Evolutionary conservation across 2,329 filamentous ascomycete genomes (phyloP).

Genomic region (Chaetothyriales sp.): DNA sequence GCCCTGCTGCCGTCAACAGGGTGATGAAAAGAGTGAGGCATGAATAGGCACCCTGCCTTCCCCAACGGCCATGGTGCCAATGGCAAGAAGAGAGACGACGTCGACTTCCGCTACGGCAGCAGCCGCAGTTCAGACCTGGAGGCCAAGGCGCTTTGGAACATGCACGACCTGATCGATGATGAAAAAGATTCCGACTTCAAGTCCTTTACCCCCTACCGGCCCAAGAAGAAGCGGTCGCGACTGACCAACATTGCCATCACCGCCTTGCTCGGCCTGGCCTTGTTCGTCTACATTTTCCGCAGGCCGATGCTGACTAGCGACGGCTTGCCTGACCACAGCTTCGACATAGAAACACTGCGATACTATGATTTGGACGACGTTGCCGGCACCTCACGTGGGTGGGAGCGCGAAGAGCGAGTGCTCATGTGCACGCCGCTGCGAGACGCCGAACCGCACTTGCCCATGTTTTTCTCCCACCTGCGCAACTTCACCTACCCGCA

Average conservation of each 20-base stretch:
- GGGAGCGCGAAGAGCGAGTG: slow-evolving; percentile 92
- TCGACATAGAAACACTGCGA: slow-evolving; percentile 82
- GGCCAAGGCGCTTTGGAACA: slow-evolving; percentile 12
- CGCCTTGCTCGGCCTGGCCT: slow-evolving; percentile 42
- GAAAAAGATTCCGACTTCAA: slow-evolving; percentile 6
- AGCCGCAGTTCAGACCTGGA: slow-evolving; percentile 51
- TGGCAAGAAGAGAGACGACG: slow-evolving; percentile 46
- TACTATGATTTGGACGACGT: slow-evolving; percentile 93
- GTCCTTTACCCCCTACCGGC: neutral
- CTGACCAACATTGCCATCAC: slow-evolving; percentile 20
- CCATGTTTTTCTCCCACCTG: slow-evolving; percentile 98
- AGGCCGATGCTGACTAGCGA: slow-evolving; percentile 18
- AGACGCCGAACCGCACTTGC: slow-evolving; percentile 79
- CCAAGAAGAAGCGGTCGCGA: slow-evolving; percentile 5
- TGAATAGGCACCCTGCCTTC: slow-evolving; percentile 76
- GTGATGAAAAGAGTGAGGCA: slow-evolving; percentile 29
- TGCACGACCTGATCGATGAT: slow-evolving; percentile 13
- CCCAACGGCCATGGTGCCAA: slow-evolving; percentile 60
- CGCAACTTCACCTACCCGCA: slow-evolving; percentile 95
- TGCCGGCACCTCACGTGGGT: slow-evolving; percentile 78
- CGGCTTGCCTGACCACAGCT: slow-evolving; percentile 32
- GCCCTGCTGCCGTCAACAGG: neutral
- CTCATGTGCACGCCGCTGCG: slow-evolving; percentile 85
- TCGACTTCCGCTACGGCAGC: slow-evolving; percentile 71
- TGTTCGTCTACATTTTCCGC: slow-evolving; percentile 47